Evolutionary conservation across 352 stramenopile genomes (phyloP).

Genomic region (Pythium vanterpoolii): DNA sequence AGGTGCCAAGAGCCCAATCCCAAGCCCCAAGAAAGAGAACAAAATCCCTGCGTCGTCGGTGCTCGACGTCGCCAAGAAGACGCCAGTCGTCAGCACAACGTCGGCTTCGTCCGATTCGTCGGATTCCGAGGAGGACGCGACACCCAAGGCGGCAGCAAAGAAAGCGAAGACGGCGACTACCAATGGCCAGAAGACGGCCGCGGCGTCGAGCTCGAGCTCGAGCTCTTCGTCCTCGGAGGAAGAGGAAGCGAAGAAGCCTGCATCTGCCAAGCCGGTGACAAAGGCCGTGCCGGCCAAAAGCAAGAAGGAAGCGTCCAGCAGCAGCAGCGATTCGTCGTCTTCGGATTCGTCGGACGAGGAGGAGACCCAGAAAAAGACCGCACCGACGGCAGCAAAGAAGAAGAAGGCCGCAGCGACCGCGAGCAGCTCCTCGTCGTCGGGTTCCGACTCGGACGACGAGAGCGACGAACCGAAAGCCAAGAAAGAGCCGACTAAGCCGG

Average conservation of each 20-base stretch:
- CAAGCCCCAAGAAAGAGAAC: constrained; percentile 39
- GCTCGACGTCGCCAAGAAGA: constrained; percentile 57
- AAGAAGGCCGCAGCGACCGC: constrained; percentile 12
- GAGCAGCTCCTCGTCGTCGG: constrained; percentile 29
- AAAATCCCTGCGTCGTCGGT: constrained; percentile 51
- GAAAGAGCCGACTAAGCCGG: constrained; percentile 23
- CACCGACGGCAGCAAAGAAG: constrained; percentile 22
- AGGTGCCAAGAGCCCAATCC: constrained; percentile 4
- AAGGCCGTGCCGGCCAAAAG: neutral
- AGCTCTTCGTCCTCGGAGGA: constrained; percentile 27
- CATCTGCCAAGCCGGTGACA: constrained; percentile 29
- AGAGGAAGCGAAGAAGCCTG: constrained; percentile 24
- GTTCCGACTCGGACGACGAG: constrained; percentile 50
- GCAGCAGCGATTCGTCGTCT: constrained; percentile 15
- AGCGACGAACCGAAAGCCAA: constrained; percentile 34
- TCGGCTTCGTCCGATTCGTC: constrained; percentile 34
- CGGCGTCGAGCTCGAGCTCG: constrained; percentile 26
- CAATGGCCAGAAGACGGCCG: constrained; percentile 34
- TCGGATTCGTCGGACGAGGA: constrained; percentile 28
- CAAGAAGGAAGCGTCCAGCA: constrained; percentile 6
- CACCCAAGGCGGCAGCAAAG: constrained; percentile 18
- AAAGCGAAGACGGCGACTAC: neutral
- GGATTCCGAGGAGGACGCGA: constrained; percentile 15
- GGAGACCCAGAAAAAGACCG: constrained; percentile 31
- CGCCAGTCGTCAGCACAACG: constrained; percentile 29